A percentile compares a stretch with the other conserved stretches of the same genome.
These are phyloP conservation scores for Ophiocordyceps robertsii DNA, from an alignment of 2,329 filamentous ascomycete species.

Conservation along the genomic window DNA sequence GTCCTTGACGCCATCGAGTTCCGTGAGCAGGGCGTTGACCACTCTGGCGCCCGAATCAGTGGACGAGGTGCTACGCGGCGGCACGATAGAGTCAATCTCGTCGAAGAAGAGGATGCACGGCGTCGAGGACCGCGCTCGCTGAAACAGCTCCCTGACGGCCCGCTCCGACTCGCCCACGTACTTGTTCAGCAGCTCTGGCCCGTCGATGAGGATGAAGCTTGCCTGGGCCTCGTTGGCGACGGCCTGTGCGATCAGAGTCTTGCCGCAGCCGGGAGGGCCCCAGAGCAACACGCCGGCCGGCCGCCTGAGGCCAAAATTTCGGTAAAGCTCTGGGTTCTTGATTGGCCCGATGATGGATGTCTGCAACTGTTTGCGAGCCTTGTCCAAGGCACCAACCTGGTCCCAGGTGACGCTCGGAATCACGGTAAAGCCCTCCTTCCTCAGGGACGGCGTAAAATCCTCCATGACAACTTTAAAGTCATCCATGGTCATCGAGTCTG, in stretches of 20 bases:
- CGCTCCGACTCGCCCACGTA: conserved; percentile 95
- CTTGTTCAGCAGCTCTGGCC: conserved; percentile 91
- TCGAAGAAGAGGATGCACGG: conserved; percentile 98
- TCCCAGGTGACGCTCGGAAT: conserved; percentile 89
- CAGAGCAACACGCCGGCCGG: conserved; percentile 86
- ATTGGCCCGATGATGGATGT: conserved; percentile 86
- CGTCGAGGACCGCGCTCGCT: conserved; percentile 69
- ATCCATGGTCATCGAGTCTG: conserved; percentile 12
- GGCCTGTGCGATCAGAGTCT: conserved; percentile 90
- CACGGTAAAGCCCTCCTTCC: conserved; percentile 82
- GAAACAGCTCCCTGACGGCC: conserved; percentile 83
- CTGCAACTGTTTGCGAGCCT: conserved; percentile 69
- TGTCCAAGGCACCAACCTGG: conserved; percentile 73
- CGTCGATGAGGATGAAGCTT: conserved; percentile 97
- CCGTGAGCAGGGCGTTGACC: conserved; percentile 88
- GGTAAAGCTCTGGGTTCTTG: conserved; percentile 64
- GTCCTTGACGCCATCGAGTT: conserved; percentile 74
- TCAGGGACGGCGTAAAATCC: conserved; percentile 50
- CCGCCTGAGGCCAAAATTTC: conserved; percentile 61
- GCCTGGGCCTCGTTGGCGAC: conserved; percentile 91
- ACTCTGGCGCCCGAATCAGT: conserved; percentile 79
- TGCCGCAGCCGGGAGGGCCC: conserved; percentile 93
- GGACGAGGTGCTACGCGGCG: conserved; percentile 62
- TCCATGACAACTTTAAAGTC: conserved; percentile 66
- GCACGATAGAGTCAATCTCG: conserved; percentile 86